Conservation (phyloP, 2,329 filamentous ascomycete species). For the Blumeria graminis region DNA sequence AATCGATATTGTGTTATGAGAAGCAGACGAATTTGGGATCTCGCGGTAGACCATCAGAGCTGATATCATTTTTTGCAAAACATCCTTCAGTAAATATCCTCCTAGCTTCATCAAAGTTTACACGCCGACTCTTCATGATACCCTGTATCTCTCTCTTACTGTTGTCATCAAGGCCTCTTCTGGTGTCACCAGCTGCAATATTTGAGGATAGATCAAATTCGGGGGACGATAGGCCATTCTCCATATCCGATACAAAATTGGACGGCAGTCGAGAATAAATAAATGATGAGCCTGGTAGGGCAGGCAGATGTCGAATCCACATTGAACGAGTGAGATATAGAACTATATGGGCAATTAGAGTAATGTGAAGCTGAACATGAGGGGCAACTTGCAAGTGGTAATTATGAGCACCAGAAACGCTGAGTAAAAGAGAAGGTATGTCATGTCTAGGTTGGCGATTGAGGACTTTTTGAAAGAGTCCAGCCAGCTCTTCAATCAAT, state of each 20-base stretch:
- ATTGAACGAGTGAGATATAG: constrained; percentile 58
- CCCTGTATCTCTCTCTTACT: constrained; percentile 62
- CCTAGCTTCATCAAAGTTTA: constrained; percentile 79
- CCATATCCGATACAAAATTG: constrained; percentile 63
- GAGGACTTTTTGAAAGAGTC: constrained; percentile 5
- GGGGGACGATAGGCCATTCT: constrained; percentile 60
- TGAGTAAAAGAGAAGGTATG: constrained; percentile 45
- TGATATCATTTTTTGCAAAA: constrained; percentile 75
- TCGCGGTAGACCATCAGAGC: constrained; percentile 59
- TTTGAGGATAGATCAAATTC: constrained; percentile 71
- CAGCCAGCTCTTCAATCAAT: neutral
- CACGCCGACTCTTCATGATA: constrained; percentile 69
- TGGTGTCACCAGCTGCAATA: constrained; percentile 51
- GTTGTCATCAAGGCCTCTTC: constrained; percentile 56
- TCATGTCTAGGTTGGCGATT: constrained; percentile 27
- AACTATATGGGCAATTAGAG: constrained; percentile 18
- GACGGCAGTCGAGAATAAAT: constrained; percentile 59
- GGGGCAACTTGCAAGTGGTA: constrained; percentile 35
- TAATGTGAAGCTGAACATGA: neutral
- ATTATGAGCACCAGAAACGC: constrained; percentile 29
- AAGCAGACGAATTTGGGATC: constrained; percentile 96
- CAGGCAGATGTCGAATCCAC: constrained; percentile 51
- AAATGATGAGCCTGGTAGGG: constrained; percentile 28
- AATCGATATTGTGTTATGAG: constrained; percentile 8
- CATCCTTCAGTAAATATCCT: constrained; percentile 63